Base-by-base conservation (phyloP, 164 flowering plant species). In the Echeveria elegans region DNA sequence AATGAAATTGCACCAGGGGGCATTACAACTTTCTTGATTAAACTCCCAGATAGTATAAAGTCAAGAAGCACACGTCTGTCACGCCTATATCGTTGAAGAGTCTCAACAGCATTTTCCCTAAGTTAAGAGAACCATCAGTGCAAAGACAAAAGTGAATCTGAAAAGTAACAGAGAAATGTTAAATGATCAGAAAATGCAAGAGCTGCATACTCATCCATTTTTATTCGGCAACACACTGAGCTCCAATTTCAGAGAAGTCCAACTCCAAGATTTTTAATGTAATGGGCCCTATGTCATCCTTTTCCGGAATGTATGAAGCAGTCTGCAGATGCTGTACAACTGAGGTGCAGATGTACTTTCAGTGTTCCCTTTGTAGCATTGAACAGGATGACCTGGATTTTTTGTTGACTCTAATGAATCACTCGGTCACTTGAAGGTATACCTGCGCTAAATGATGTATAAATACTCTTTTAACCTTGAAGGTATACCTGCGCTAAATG, bases 1-100 rank as follows among this genome's bases (percentile, higher is more conserved):
- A 95, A 76, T 29, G 99, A 83, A 68, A 92, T 88, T 1, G 99
- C 99, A 26, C 99, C 97, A 24, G 99, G 97, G 48, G 99, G 99
- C 96, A 95, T 85, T 52, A 88, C 72, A 65, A 95, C 99, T 70
- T 86, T 92, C 85, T 89, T 89, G 28, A 95, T 80, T 66, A 92
- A 77, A 75, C 86, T 95, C 68, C 94, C 97, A 34, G 99, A 85
- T 24, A 95, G 79, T 60, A 95, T 76, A 70, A 85, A 95, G 79
- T 83, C 85, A 41, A 95, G 82, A 53, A 95, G 89, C 19, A 85
- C 78, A 14, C 86, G 85, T 74, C 99, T 71, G 71, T 95, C 99
- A 3, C 99, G 86, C 66, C 97, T 80, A 70, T 77, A 92, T 34
- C 96, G 78, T 71, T 95, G 97, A 23, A 92, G 70, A 67, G 88